Conservation (phyloP, 768 basidiomycete species). For the Xanthoconium purpureum region DNA sequence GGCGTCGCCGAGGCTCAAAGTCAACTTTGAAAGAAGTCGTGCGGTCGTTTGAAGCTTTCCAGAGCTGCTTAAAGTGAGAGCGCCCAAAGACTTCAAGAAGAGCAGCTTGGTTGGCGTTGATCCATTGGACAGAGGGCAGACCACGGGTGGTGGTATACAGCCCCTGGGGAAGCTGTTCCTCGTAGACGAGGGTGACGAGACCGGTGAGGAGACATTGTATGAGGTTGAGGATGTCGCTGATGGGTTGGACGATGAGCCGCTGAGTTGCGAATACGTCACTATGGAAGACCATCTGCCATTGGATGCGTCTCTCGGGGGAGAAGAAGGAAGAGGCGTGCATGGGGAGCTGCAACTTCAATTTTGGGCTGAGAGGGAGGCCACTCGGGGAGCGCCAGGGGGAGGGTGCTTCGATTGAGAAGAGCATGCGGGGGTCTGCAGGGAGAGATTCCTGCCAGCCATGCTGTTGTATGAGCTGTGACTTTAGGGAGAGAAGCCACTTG, state of each 20-base stretch:
- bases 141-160: slow-evolving; percentile 73
- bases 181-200: slow-evolving; percentile 67
- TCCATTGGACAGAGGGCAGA: slow-evolving; percentile 74
- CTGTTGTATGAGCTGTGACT: slow-evolving; percentile 59
- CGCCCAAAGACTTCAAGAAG: slow-evolving; percentile 74
- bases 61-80: slow-evolving; percentile 67
- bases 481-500: slow-evolving; percentile 67
- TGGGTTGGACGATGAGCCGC: slow-evolving; percentile 62
- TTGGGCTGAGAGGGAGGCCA: slow-evolving; percentile 74
- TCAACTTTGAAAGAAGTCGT: slow-evolving; percentile 74
- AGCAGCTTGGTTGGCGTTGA: slow-evolving; percentile 62
- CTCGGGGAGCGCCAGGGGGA: slow-evolving; percentile 75
- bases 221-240: slow-evolving; percentile 66
- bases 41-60: slow-evolving; percentile 69
- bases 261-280: slow-evolving; percentile 71
- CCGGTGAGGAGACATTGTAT: slow-evolving; percentile 73
- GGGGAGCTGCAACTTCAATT: slow-evolving; percentile 69
- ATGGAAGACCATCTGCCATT: slow-evolving; percentile 91
- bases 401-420: slow-evolving; percentile 75
- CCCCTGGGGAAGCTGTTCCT: slow-evolving; percentile 70
- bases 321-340: slow-evolving; percentile 82
- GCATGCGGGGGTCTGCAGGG: slow-evolving; percentile 63
- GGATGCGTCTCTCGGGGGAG: slow-evolving; percentile 76
- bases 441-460: slow-evolving; percentile 67
- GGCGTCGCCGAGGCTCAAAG: slow-evolving; percentile 44